Evolutionary conservation across 306 rosid genomes (phyloP), one percentile per base, ranked within the genome.

Genomic region (Calophaca sinica): DNA sequence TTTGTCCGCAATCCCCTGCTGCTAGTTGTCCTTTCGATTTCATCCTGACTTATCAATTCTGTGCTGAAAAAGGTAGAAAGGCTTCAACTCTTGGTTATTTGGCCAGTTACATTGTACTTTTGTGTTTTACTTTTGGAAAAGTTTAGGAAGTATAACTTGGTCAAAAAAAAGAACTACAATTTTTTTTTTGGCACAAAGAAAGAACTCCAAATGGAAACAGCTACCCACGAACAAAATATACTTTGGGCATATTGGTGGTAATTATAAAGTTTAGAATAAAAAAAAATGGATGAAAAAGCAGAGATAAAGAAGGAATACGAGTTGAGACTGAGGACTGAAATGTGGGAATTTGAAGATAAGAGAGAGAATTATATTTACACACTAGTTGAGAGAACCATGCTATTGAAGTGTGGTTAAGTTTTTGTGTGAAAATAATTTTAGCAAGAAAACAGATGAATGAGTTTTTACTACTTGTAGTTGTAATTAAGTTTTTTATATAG

Each of bases 1-100:
- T 45, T 3, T 31, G 5, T 46, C 4, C 66, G 52, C 57, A 26
- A 75, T 41, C 65, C 39, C 28, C 28, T 39, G 15, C 62, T 12
- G 0, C 10, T 74, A 57, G 12, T 54, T 53, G 61, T 49, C 50
- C 39, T 61, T 61, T 61, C 50, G 48, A 48, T 36, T 20, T 64
- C 53, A 50, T 48, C 57, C 10, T 64, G 54, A 10, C 46, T 53
- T 9, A 28, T 55, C 52, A 39, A n/a, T 53, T 53, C 26, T 65
- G 9, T 63, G 7, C 3, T 49, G 7, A 5, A 10, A 73, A 52
- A 62, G 4, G 11, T 39, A 1, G 39, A 53, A 54, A 42, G 36
- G 15, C 15, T 26, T 20, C 15, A 26, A 26, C 15, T 20, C 26
- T 7, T 38, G n/a, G 8, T 10, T 35, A 13, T 15, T 63, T 20